Percentiles rank a stretch among this genome's conserved stretches.
Evolutionary conservation across 495 filamentous ascomycete species (phyloP).

Genomic region (Penicillium lividum): DNA sequence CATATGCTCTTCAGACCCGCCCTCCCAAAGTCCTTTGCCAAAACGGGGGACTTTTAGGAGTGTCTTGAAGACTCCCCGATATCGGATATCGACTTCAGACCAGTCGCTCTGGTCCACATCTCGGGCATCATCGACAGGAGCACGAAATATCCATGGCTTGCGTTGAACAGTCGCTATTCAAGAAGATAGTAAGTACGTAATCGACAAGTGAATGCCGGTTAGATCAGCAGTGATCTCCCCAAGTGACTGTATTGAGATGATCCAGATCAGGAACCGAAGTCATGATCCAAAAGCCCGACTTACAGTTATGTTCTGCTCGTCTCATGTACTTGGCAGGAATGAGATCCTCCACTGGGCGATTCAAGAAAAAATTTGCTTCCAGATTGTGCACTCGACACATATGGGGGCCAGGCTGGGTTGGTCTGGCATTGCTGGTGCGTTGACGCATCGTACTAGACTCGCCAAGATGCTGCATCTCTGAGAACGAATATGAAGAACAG

Average conservation of each 20-base stretch:
- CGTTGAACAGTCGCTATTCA: conserved; percentile 21
- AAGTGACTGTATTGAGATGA: not conserved
- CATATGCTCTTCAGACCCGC: conserved; percentile 5
- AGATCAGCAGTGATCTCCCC: not conserved
- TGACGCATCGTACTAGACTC: not conserved
- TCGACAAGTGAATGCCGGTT: not conserved
- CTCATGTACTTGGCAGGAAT: conserved; percentile 24
- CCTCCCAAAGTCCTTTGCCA: conserved; percentile 23
- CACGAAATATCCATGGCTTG: conserved; percentile 32
- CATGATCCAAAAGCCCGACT: conserved; percentile 1
- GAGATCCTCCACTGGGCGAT: conserved; percentile 24
- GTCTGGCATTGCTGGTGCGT: not conserved
- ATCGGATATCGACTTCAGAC: conserved; percentile 33
- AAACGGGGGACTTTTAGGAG: conserved; percentile 31
- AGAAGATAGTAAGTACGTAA: not conserved
- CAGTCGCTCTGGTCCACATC: conserved; percentile 23
- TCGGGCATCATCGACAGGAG: conserved; percentile 18
- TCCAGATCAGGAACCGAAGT: too few relatives aligned
- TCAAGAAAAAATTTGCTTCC: conserved; percentile 27
- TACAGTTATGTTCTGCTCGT: conserved; percentile 24
- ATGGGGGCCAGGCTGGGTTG: not conserved
- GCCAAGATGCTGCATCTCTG: not conserved
- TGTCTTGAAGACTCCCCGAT: conserved; percentile 31
- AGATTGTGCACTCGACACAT: conserved; percentile 25
- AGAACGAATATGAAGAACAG: not conserved